Base-by-base conservation (phyloP, 176 grass and related monocot genomes). In the Hyparrhenia diplandra region DNA sequence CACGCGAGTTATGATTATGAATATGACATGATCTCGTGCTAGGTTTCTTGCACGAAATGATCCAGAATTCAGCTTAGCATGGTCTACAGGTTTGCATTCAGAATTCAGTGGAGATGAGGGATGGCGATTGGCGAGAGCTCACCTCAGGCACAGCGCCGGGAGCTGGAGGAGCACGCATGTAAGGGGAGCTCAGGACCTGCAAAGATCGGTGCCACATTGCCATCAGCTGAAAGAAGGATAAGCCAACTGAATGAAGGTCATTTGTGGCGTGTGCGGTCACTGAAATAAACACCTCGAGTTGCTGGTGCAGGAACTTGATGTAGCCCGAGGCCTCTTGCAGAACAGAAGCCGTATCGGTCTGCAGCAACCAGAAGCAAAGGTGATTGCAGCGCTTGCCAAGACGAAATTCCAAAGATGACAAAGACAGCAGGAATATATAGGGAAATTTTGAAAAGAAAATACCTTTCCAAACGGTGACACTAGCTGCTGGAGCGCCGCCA, bases 381-480 rank as follows among this genome's bases (percentile, higher is more conserved):
- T 13, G 47, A 52, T 54, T 67, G 13, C 64, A 12, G 30, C 3
- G 9, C 12, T 36, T 8, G 13, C 36, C 30, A 13, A 66, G 21
- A 37, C 21, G 21, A 17, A 27, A 37, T 18, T n/a, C n/a, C n/a
- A n/a, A 12, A 39, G 36, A 69, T 35, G 17, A 40, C 17, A 23
- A 9, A 12, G 13, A 21, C 23, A 0, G 12, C 24, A 58, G 60
- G 69, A 28, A 43, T 21, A n/a, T n/a, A 40, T 2, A 35, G 34
- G n/a, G 31, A 17, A 1, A 72, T 21, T 45, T 13, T 23, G 23
- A 27, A 21, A n/a, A n/a, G n/a, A n/a, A n/a, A 60, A 2, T 77
- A 98, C 96, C 90, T 98, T 98, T 41, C 96, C 96, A 13, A 90
- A 98, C 31, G 96, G 96, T 25, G 92, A 98, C 51, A 98, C 96